Evolutionary conservation across 108 stramenopile species (phyloP).

Genomic region (Cyclostephanos tholiformis): DNA sequence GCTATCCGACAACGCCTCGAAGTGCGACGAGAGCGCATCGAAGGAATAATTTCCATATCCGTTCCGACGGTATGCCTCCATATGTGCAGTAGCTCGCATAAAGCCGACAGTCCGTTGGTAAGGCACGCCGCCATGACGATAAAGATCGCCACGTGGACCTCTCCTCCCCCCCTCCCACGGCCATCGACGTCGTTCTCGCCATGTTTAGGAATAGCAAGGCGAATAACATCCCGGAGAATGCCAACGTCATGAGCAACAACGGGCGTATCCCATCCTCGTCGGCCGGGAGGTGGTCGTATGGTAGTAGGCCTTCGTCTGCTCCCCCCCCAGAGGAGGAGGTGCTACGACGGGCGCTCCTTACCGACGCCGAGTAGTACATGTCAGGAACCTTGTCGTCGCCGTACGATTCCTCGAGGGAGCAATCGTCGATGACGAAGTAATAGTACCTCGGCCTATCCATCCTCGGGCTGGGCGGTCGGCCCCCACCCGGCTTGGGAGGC

Average conservation of each 20-base stretch:
- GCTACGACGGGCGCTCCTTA: not conserved
- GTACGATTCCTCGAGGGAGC: constrained; percentile 66
- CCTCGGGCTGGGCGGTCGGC: constrained; percentile 24
- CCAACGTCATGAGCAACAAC: constrained; percentile 57
- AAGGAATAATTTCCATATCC: constrained; percentile 71
- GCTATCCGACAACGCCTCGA: constrained; percentile 82
- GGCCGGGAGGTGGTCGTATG: constrained; percentile 67
- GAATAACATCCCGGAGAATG: constrained; percentile 52
- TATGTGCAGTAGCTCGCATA: constrained; percentile 78
- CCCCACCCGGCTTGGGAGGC: not conserved
- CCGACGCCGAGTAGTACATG: constrained; percentile 36
- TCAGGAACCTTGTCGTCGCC: constrained; percentile 64
- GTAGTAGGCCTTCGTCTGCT: constrained; percentile 11
- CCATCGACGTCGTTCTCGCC: constrained; percentile 28
- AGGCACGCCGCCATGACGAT: constrained; percentile 66
- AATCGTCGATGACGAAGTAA: constrained; percentile 81
- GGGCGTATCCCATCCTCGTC: constrained; percentile 70
- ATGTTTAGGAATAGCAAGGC: constrained; percentile 46
- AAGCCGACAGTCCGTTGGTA: constrained; percentile 55
- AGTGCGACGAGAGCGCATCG: constrained; percentile 75
- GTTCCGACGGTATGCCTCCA: constrained; percentile 58
- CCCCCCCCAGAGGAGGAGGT: not conserved
- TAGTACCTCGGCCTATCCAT: constrained; percentile 63
- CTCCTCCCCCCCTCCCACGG: constrained; percentile 24
- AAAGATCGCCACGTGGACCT: constrained; percentile 76